Conservation (phyloP, 352 stramenopile genomes). For the Globisporangium ultimum region DNA sequence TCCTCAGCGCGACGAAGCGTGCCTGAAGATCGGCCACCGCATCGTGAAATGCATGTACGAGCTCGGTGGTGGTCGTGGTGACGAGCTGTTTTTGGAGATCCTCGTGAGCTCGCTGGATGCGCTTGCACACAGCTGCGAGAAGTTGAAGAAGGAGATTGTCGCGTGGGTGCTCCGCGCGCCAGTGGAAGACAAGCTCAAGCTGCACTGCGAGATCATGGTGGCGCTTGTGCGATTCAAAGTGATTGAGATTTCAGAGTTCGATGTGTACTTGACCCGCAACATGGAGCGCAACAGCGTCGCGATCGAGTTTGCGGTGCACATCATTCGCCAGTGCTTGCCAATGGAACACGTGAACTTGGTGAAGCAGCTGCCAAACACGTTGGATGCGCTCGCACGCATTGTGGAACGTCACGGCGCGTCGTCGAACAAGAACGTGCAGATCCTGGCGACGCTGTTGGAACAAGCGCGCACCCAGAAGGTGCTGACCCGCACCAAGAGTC, state of each 20-base stretch:
- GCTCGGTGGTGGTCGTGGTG: conserved; percentile 73
- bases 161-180: conserved; percentile 93
- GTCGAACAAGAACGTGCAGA: conserved; percentile 86
- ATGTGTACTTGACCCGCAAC: conserved; percentile 93
- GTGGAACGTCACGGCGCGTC: conserved; percentile 76
- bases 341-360: conserved; percentile 91
- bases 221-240: conserved; percentile 94
- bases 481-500: conserved; percentile 33
- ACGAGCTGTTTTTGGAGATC: conserved; percentile 94
- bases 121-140: conserved; percentile 89
- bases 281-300: conserved; percentile 94
- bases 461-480: conserved; percentile 67
- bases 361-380: conserved; percentile 91
- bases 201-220: conserved; percentile 95
- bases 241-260: conserved; percentile 91
- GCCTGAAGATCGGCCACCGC: conserved; percentile 94
- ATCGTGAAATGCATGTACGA: conserved; percentile 99
- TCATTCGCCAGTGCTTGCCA: conserved; percentile 91
- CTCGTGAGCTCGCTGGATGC: conserved; percentile 94
- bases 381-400: conserved; percentile 88
- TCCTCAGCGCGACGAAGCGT: conserved; percentile 84
- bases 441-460: conserved; percentile 72
- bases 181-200: conserved; percentile 93
- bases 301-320: conserved; percentile 96
- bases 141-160: conserved; percentile 93